These are phyloP conservation scores for Exophiala sp. DNA, from an alignment of 2,329 filamentous ascomycete species.

Conservation along the genomic window DNA sequence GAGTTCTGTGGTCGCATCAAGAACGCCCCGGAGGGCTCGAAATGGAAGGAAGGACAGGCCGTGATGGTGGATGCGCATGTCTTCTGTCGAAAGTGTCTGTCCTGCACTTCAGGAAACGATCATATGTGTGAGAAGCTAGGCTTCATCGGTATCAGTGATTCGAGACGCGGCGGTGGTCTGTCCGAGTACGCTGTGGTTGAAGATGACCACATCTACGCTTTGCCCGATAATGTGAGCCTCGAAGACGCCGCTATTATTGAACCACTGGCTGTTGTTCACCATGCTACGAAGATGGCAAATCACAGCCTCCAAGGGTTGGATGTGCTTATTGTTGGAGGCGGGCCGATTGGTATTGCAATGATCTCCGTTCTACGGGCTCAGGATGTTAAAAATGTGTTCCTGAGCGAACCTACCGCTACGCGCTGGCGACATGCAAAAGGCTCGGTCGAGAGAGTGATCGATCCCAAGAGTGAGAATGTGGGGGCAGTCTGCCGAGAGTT, in stretches of 20 bases:
- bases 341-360: slow-evolving; percentile 19
- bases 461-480: slow-evolving; percentile 25
- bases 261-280: slow-evolving; percentile 19
- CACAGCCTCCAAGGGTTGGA: slow-evolving; percentile 2
- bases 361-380: slow-evolving; percentile 15
- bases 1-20: slow-evolving; percentile 49
- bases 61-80: slow-evolving; percentile 21
- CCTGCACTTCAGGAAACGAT: slow-evolving; percentile 22
- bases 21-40: slow-evolving; percentile 25
- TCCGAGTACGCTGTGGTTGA: slow-evolving; percentile 18
- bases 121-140: slow-evolving; percentile 15
- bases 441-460: slow-evolving; percentile 12
- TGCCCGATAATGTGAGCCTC: slow-evolving; percentile 19
- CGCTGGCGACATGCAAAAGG: slow-evolving; percentile 10
- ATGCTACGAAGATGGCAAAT: slow-evolving; percentile 27
- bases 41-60: slow-evolving; percentile 12
- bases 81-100: slow-evolving; percentile 12
- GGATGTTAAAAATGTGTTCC: slow-evolving; percentile 9
- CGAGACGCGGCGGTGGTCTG: slow-evolving; percentile 34
- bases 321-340: slow-evolving; percentile 21
- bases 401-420: slow-evolving; percentile 18
- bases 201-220: slow-evolving; percentile 5
- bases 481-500: slow-evolving; percentile 30
- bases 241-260: slow-evolving; percentile 19
- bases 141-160: slow-evolving; percentile 11